Evolutionary conservation across 2,329 filamentous ascomycete genomes (phyloP).

Genomic region (Pyricularia sp.): DNA sequence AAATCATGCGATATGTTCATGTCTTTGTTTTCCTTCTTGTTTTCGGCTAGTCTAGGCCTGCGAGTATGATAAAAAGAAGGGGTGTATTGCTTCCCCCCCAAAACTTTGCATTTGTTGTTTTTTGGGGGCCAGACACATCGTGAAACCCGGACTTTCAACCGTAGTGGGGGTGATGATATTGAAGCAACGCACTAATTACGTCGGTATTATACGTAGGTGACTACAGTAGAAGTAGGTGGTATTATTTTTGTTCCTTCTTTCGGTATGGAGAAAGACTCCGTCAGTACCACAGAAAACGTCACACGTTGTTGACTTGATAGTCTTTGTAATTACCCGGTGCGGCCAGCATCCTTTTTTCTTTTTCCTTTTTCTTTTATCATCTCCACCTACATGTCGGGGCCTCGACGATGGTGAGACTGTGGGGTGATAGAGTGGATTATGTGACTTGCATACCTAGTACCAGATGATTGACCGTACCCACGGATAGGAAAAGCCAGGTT

Average conservation of each 20-base stretch:
- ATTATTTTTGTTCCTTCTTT: not conserved
- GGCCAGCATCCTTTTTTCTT: not conserved
- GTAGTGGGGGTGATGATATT: not conserved
- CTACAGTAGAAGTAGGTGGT: no score
- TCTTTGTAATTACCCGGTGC: no score
- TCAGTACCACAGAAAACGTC: no score
- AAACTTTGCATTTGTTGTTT: not conserved
- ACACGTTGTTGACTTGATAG: no score
- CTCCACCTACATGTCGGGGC: not conserved
- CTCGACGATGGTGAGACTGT: not conserved
- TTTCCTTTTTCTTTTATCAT: not conserved
- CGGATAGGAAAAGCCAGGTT: not conserved
- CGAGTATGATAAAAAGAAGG: not conserved
- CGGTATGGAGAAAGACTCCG: not conserved
- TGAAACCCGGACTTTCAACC: not conserved
- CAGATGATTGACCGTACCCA: not conserved
- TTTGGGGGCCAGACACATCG: not conserved
- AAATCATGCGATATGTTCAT: not conserved
- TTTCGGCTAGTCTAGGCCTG: not conserved
- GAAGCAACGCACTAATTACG: not conserved
- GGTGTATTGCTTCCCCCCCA: not conserved
- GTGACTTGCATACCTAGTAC: not conserved
- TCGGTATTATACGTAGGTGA: not conserved
- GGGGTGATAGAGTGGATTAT: not conserved
- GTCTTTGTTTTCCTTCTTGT: not conserved